Base-by-base conservation (phyloP, 495 filamentous ascomycete species). In the Talaromyces liani region DNA sequence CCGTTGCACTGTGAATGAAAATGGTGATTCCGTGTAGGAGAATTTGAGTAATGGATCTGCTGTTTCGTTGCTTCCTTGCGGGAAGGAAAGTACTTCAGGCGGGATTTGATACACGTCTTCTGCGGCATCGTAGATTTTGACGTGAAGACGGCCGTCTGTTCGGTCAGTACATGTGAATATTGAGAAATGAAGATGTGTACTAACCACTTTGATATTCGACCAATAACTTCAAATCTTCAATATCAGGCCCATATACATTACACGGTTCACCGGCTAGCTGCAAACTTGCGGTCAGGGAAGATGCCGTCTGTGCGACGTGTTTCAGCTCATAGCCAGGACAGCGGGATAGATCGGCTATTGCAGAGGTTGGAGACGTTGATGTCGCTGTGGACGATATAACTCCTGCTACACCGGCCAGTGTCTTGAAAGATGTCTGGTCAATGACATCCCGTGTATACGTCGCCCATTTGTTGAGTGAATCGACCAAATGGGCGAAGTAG, bases 61-160 rank as follows among this genome's bases (percentile, higher is more conserved):
- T n/a, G 72, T 71, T 27, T 69, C 62, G n/a, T 68, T 65, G 49
- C 66, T 63, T 33, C 64, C 60, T 6, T 64, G 63, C 0, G 91
- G 89, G 1, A 89, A 84, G 14, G 88, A 80, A 14, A 96, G 72
- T 16, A 91, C 86, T 3, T 80, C 82, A 20, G 87, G 82, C 12
- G 91, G 91, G 22, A 96, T 84, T 71, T 94, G 89, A 67, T 93
- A 96, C 18, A 90, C 79, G 53, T 84, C 78, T 59, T 91, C 84
- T 18, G 80, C 84, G 18, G 83, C 77, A 73, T 95, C 91, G 63
- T 89, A 84, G 63, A 96, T 93, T 70, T 89, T 86, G 65, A 95
- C 88, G 72, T 94, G 91, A 10, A 95, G 85, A 22, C 91, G 88
- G 31, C 81, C 80, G 47, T 89, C 90, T 92, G 41, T 22, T n/a